Percentiles rank a stretch among this genome's conserved stretches.
phyloP scores from a whole-genome alignment of 1,139 yeast species.

The Kluyveromyces sp. region DNA sequence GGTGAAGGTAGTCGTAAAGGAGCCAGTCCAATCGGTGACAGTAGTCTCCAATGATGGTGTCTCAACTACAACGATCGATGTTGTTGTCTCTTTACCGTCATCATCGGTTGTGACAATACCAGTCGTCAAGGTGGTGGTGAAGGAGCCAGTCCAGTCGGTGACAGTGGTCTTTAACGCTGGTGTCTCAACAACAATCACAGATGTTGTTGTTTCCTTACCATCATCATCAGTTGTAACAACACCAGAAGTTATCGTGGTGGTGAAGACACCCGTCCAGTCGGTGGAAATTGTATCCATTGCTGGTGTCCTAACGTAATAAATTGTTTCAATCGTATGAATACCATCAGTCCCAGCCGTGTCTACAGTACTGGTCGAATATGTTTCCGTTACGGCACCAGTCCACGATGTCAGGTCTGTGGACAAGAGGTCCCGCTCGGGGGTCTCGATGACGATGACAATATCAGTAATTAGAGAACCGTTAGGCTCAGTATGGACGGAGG shows the following conservation, averaged over 20 bases:
- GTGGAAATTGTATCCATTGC: background rate
- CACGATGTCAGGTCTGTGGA: conserved; percentile 5
- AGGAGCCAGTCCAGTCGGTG: background rate
- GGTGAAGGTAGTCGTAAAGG: background rate
- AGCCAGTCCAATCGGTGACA: background rate
- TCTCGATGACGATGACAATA: conserved; percentile 12
- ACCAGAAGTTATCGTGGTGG: conserved; percentile 11
- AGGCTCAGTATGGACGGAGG: conserved; percentile 2
- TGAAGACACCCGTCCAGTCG: conserved; percentile 11
- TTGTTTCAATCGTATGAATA: conserved; percentile 9
- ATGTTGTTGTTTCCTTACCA: conserved; percentile 8
- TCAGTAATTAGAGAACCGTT: conserved; percentile 9
- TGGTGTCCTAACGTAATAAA: conserved; percentile 15
- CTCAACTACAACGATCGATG: background rate
- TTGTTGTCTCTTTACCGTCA: background rate
- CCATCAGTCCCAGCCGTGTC: conserved; percentile 8
- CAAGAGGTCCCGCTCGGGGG: conserved; percentile 9
- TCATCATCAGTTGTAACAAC: conserved; percentile 7
- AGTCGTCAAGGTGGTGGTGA: background rate
- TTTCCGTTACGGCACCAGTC: conserved; percentile 12
- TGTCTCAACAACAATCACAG: conserved; percentile 12
- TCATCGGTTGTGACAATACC: background rate
- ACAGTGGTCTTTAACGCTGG: conserved; percentile 7
- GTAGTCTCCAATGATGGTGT: background rate
- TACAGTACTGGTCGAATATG: conserved; percentile 11